Evolutionary conservation across 805 yeast species (phyloP).

Genomic region (Schwanniomyces sp.): DNA sequence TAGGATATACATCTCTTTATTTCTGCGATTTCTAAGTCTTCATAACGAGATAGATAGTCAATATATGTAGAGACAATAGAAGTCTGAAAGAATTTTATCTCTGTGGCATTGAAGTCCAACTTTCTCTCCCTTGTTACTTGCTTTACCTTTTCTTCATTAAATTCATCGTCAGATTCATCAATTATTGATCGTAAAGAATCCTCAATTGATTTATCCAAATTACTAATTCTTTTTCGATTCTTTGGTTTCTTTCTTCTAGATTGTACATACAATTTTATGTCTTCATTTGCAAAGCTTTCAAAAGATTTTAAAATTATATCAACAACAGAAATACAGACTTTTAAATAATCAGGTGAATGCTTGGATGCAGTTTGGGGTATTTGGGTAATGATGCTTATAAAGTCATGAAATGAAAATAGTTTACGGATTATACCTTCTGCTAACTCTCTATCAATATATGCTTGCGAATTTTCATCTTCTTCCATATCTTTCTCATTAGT

Average conservation of each 20-base stretch:
- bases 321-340: constrained; percentile 61
- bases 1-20: constrained; percentile 66
- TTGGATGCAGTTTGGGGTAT: constrained; percentile 65
- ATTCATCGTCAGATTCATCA: constrained; percentile 35
- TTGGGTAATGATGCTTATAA: constrained; percentile 53
- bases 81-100: constrained; percentile 53
- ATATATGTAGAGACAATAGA: constrained; percentile 66
- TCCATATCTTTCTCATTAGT: constrained; percentile 40
- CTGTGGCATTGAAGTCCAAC: constrained; percentile 42
- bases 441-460: constrained; percentile 32
- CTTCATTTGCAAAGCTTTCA: constrained; percentile 62
- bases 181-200: constrained; percentile 26
- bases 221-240: constrained; percentile 19
- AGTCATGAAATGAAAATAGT: constrained; percentile 66
- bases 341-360: constrained; percentile 62
- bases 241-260: constrained; percentile 40
- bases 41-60: constrained; percentile 56
- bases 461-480: constrained; percentile 37
- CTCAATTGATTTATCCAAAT: constrained; percentile 24
- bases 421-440: constrained; percentile 62
- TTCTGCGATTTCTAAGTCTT: constrained; percentile 59
- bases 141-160: constrained; percentile 28
- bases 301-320: constrained; percentile 66
- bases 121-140: constrained; percentile 46
- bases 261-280: constrained; percentile 49